phyloP scores from a whole-genome alignment of 2,329 filamentous ascomycete genomes.

The Fusarium secorum region DNA sequence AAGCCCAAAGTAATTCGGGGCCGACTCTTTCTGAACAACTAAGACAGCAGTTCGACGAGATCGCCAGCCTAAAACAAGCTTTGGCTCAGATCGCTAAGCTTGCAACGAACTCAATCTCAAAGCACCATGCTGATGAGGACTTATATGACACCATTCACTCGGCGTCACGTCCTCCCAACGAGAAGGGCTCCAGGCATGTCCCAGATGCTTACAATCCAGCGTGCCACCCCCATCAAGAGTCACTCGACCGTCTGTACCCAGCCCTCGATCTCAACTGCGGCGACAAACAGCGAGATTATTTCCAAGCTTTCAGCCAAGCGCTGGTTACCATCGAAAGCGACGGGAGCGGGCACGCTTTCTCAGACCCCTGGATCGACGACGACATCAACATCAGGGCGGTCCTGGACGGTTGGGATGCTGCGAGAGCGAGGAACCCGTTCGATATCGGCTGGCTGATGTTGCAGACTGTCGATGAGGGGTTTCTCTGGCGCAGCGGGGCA shows the following conservation, averaged over 20 bases:
- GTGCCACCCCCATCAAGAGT: background rate
- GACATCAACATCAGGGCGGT: background rate
- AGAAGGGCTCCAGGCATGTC: fast-evolving
- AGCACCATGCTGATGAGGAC: fast-evolving
- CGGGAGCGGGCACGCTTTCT: fast-evolving
- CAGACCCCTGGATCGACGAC: background rate
- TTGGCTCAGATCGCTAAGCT: background rate
- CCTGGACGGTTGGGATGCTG: background rate
- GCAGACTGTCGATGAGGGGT: background rate
- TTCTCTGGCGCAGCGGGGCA: background rate
- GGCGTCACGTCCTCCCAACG: background rate
- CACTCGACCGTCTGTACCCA: background rate
- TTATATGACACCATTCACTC: fast-evolving
- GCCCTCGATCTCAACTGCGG: background rate
- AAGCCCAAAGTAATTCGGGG: fast-evolving
- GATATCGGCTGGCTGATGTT: background rate
- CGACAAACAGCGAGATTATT: background rate
- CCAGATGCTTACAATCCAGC: background rate
- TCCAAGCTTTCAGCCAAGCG: background rate
- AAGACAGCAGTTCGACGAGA: background rate
- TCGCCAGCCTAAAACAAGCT: fast-evolving
- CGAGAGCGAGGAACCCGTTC: background rate
- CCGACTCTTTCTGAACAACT: background rate
- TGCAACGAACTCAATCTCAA: background rate
- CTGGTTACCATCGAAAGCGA: background rate